A percentile compares a stretch with the other conserved stretches of the same genome.
Conservation (phyloP, 768 basidiomycete genomes). For the Boletus rufocinnamomeus region DNA sequence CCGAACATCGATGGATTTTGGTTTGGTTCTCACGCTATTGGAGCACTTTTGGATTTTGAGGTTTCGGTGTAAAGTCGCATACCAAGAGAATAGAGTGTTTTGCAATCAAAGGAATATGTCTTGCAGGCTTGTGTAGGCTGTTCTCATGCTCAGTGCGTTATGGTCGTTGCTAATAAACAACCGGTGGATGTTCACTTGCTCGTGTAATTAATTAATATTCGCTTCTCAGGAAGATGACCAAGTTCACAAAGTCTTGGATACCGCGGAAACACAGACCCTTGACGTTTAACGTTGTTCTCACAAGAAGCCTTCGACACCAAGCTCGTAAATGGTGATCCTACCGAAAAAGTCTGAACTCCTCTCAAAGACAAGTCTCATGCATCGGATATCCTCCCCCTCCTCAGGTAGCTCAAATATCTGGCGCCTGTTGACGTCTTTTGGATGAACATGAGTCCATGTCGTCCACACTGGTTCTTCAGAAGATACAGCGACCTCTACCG, state of each 20-base stretch:
- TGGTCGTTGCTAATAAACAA: not conserved
- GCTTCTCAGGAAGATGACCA: not conserved
- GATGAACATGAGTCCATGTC: conserved; percentile 58
- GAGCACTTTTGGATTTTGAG: not conserved
- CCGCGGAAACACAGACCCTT: conserved; percentile 7
- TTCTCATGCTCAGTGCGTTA: not conserved
- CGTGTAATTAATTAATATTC: not conserved
- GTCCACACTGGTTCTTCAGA: conserved; percentile 47
- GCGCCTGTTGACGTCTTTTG: conserved; percentile 75
- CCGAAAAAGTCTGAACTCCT: conserved; percentile 87
- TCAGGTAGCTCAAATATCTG: conserved; percentile 61
- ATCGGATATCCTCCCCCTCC: conserved; percentile 34
- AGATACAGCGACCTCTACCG: conserved; percentile 43
- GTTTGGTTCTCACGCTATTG: not conserved
- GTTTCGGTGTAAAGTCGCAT: conserved; percentile 1
- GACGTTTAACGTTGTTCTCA: not conserved
- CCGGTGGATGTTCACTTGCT: not conserved
- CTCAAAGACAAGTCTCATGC: conserved; percentile 71
- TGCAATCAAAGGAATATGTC: not conserved
- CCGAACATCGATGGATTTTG: not conserved
- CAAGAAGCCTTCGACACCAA: conserved; percentile 38
- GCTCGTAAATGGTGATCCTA: conserved; percentile 72
- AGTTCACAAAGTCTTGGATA: not conserved
- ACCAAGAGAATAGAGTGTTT: conserved; percentile 1
- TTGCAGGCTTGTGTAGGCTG: no score